Conservation (phyloP, 1,284 basidiomycete species). For the Xerocomus minutiporus region DNA sequence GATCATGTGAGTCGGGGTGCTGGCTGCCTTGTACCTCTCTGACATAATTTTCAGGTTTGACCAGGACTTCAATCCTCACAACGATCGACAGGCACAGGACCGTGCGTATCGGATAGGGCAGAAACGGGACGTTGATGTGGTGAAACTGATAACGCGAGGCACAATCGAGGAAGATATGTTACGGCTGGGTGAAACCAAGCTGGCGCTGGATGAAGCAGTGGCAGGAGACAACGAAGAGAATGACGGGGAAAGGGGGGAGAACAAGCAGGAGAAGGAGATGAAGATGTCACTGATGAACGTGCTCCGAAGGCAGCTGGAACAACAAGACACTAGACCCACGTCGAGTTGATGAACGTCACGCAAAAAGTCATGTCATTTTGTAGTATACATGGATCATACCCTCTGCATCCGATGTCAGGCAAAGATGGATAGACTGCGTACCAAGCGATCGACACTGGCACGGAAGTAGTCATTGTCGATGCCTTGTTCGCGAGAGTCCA, state of each 20-base stretch:
- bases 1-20: conserved; percentile 58
- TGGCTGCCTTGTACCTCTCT: background rate
- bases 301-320: conserved; percentile 63
- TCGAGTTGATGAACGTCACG: conserved; percentile 10
- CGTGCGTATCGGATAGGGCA: conserved; percentile 98
- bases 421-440: conserved; percentile 65
- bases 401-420: conserved; percentile 28
- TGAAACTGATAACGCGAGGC: conserved; percentile 89
- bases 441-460: conserved; percentile 72
- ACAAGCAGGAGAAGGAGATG: conserved; percentile 71
- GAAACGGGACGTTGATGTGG: conserved; percentile 84
- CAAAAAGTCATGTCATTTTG: conserved; percentile 8
- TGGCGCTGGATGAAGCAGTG: conserved; percentile 88
- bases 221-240: conserved; percentile 64
- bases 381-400: conserved; percentile 28
- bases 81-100: conserved; percentile 95
- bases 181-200: conserved; percentile 83
- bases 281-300: conserved; percentile 78
- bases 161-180: conserved; percentile 98
- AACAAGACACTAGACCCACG: conserved; percentile 18
- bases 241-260: conserved; percentile 53
- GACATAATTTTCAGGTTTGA: conserved; percentile 66
- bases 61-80: conserved; percentile 94
- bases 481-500: conserved; percentile 77
- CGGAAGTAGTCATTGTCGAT: conserved; percentile 92